Evolutionary conservation across 2,329 filamentous ascomycete genomes (phyloP), one percentile per base, ranked within the genome.

Genomic region (Pleoardoris graminearum): DNA sequence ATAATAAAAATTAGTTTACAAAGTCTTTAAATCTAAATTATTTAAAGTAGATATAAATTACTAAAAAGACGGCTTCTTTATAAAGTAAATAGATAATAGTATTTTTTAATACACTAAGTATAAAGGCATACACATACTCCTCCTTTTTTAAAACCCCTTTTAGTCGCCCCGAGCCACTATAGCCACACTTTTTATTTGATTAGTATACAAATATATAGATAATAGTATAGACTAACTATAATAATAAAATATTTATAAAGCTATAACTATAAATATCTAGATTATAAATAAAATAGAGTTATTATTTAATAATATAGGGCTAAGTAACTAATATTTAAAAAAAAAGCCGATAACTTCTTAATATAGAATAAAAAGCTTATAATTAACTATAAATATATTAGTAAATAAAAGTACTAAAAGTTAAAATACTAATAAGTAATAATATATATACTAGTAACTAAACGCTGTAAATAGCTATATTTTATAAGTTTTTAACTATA

Each of bases 391-490:
- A 1, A 1, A 32, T 44, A 32, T 50, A 58, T 59, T 29, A 54
- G 49, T 30, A 32, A 22, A 54, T 33, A 29, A 52, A 19, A 78
- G 62, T 6, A 72, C 7, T 77, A 71, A 4, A 75, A 51, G 47
- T 33, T 11, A 21, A 21, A 41, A 53, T 21, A 67, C 70, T 37
- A 43, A 78, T 74, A 36, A 75, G 52, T 19, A 79, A 63, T 6
- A 72, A 68, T 50, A 73, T 66, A 33, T 75, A 66, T 6, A 78
- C 72, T 3, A 76, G 50, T 0, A 74, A 67, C 77, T 76, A 79
- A 1, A 79, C 73, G n/a, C 76, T 68, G 48, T 73, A 75, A 0
- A 76, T 75, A 16, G 78, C 65, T 1, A 79, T 38, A 42, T 77
- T 79, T 57, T 79, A 76, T 0, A 71, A 72, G 1, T 73, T 75